phyloP scores from a whole-genome alignment of 148 eudicot genomes.

The Chenopodium berlandieri region DNA sequence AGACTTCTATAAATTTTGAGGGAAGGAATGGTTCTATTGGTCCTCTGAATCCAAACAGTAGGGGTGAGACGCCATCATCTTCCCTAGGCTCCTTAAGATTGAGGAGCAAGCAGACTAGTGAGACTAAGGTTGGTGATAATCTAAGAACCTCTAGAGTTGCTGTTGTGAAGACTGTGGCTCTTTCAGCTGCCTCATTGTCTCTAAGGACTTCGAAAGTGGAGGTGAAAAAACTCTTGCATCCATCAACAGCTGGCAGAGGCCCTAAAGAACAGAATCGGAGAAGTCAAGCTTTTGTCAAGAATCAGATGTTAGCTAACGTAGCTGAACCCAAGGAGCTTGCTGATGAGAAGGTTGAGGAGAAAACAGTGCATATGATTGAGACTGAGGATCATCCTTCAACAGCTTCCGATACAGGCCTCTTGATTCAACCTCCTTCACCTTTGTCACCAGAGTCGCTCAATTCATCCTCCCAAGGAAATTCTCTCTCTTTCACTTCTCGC shows the following conservation, averaged over 20 bases:
- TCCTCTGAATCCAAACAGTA: slow-evolving; percentile 20
- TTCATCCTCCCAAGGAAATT: slow-evolving; percentile 33
- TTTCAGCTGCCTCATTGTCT: slow-evolving; percentile 29
- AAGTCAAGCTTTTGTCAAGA: slow-evolving; percentile 31
- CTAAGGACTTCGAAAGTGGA: slow-evolving; percentile 33
- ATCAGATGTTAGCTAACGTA: slow-evolving; percentile 28
- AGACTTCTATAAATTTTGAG: slow-evolving; percentile 25
- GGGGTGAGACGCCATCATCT: slow-evolving; percentile 27
- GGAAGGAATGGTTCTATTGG: slow-evolving; percentile 21
- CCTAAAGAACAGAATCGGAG: slow-evolving; percentile 24
- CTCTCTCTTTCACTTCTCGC: slow-evolving; percentile 42
- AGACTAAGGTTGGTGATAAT: slow-evolving; percentile 23
- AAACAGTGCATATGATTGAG: slow-evolving; percentile 54
- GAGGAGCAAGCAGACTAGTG: slow-evolving; percentile 26
- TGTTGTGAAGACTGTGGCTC: slow-evolving; percentile 25
- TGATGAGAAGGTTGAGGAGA: slow-evolving; percentile 41
- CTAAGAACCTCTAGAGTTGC: slow-evolving; percentile 31
- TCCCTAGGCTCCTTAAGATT: slow-evolving; percentile 27
- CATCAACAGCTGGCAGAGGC: slow-evolving; percentile 30
- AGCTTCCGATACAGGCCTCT: slow-evolving; percentile 13
- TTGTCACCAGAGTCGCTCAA: slow-evolving; percentile 34
- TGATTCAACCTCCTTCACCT: slow-evolving; percentile 35
- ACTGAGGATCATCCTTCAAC: slow-evolving; percentile 22
- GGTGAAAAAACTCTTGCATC: slow-evolving; percentile 28
- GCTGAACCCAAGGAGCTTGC: slow-evolving; percentile 25